These are phyloP conservation scores for Erythrobasidium yunnanense DNA, from an alignment of 768 basidiomycete genomes.

Conservation along the genomic window DNA sequence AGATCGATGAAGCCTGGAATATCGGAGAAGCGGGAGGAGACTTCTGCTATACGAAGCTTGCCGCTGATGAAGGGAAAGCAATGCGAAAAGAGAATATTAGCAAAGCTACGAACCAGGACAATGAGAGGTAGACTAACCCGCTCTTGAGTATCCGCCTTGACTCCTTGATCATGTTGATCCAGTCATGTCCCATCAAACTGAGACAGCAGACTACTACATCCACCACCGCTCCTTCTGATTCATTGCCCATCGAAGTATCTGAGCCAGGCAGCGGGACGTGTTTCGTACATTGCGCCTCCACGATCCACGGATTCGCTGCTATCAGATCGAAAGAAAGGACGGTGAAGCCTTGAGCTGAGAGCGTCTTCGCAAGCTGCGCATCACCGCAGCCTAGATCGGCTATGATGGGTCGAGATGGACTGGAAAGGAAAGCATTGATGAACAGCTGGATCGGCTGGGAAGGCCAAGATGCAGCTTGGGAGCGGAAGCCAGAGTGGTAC, in stretches of 20 bases:
- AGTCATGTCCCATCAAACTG: slow-evolving; percentile 94
- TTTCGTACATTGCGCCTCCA: slow-evolving; percentile 79
- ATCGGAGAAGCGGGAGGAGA: slow-evolving; percentile 67
- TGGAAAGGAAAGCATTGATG: slow-evolving; percentile 47
- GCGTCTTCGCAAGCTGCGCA: slow-evolving; percentile 65
- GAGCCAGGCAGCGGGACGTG: slow-evolving; percentile 76
- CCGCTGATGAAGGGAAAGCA: slow-evolving; percentile 48
- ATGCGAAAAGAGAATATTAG: neutral
- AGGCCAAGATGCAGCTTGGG: slow-evolving; percentile 86
- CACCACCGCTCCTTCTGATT: slow-evolving; percentile 56
- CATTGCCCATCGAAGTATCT: slow-evolving; percentile 44
- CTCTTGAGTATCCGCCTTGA: slow-evolving; percentile 74
- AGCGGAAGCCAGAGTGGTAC: slow-evolving; percentile 88
- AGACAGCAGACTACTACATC: slow-evolving; percentile 88
- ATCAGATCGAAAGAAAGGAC: slow-evolving; percentile 73
- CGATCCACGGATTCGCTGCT: slow-evolving; percentile 47
- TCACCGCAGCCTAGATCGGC: slow-evolving; percentile 94
- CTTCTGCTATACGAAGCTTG: slow-evolving; percentile 76
- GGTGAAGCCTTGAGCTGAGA: slow-evolving; percentile 46
- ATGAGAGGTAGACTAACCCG: slow-evolving; percentile 49
- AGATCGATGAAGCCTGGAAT: slow-evolving; percentile 58
- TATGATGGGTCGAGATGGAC: slow-evolving; percentile 56
- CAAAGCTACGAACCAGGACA: neutral
- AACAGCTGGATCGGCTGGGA: slow-evolving; percentile 83
- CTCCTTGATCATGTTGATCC: slow-evolving; percentile 81